Conservation (phyloP, 768 basidiomycete species). For the Boletus coccyginus region DNA sequence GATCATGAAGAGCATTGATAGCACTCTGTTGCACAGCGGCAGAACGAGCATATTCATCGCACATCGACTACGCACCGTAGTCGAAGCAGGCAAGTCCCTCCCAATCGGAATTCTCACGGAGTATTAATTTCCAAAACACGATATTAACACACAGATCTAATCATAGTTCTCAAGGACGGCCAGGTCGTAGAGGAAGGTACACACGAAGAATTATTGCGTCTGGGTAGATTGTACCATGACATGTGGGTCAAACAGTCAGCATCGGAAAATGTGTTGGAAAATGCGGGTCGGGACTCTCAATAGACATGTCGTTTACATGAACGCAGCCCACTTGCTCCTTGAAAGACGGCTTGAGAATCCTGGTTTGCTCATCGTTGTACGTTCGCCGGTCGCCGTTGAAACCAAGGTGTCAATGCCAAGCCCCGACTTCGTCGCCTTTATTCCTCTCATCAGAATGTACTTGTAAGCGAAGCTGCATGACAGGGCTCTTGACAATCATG, state of each 20-base stretch:
- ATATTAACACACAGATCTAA: constrained; percentile 58
- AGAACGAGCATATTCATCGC: constrained; percentile 98
- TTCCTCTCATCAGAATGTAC: no score
- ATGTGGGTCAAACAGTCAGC: constrained; percentile 82
- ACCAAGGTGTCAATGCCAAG: neutral
- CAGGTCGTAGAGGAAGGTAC: constrained; percentile 90
- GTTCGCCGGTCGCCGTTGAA: neutral
- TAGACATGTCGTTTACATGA: neutral
- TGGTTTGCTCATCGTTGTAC: neutral
- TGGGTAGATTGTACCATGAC: constrained; percentile 67
- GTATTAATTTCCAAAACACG: neutral
- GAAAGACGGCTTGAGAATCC: neutral
- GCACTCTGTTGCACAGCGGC: constrained; percentile 65
- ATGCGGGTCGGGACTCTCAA: constrained; percentile 2
- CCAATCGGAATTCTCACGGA: neutral
- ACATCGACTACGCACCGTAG: constrained; percentile 84
- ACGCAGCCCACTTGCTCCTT: neutral
- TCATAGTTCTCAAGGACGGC: constrained; percentile 93
- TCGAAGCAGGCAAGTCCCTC: constrained; percentile 70
- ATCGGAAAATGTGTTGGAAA: constrained; percentile 27
- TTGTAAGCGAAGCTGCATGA: no score
- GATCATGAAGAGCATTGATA: constrained; percentile 92
- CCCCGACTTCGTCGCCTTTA: no score
- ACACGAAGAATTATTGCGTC: constrained; percentile 78
- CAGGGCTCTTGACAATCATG: no score